Base-by-base conservation (phyloP, 2,329 filamentous ascomycete genomes). In the Alternaria longipes region DNA sequence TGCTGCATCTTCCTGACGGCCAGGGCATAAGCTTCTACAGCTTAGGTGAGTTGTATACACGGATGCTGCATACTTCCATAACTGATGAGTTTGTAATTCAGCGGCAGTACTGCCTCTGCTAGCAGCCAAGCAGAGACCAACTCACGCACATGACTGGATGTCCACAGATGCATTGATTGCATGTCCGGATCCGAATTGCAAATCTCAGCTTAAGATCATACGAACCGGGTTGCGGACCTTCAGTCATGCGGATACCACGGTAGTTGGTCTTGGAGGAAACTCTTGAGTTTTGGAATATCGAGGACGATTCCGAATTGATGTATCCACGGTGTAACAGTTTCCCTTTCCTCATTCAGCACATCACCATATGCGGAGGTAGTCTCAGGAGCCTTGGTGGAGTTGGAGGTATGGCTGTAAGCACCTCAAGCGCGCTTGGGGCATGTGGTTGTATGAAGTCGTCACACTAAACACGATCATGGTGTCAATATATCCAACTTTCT, bases 121-220 rank as follows among this genome's bases (percentile, higher is more conserved):
- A 32, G 56, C 56, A 42, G 42, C 60, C 22, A 62, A 62, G 22
- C 60, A 62, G 26, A 49, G 61, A 22, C 61, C 61, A 28, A 63
- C 54, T 28, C 57, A 61, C 34, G 46, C 49, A n/a, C 49, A 63
- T 36, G 61, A 63, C 20, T 63, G 61, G 61, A 63, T 63, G 58
- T 57, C 61, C 18, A 63, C 61, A 12, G 61, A 63, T 47, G 57
- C 58, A 26, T 46, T 63, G 22, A 57, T 63, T 14, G 61, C 61
- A 40, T 63, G 61, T 40, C 58, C 61, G 12, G 61, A 63, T 30
- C 61, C 61, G 11, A 61, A 61, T 30, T 63, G 61, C 28, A 63
- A 55, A 54, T 63, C 56, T 20, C 51, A 63, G n/a, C 56, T 63
- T 14, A 63, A 63, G 26, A 63, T 63, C 8, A 49, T 56, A 36